Conservation (phyloP, 2,329 filamentous ascomycete species). For the Cephalotrichum gorgonifer region DNA sequence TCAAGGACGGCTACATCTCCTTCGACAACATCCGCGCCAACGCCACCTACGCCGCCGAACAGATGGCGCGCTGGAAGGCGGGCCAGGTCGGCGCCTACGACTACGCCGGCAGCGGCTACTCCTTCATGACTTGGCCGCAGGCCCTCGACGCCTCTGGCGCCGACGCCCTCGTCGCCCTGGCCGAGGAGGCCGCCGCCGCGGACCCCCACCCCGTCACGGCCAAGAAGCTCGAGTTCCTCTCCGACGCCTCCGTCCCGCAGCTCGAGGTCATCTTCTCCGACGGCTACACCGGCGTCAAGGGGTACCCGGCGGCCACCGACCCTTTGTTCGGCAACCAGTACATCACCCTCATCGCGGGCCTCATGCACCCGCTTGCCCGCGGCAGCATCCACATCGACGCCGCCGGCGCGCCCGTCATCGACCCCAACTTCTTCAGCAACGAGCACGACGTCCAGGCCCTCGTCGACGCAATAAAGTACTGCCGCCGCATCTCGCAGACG, state of each 20-base stretch:
- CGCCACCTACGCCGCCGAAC: conserved; percentile 10
- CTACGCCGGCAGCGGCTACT: conserved; percentile 25
- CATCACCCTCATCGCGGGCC: conserved; percentile 41
- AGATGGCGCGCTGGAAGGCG: not conserved
- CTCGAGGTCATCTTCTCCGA: conserved; percentile 19
- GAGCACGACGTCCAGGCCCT: conserved; percentile 14
- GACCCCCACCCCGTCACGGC: conserved; percentile 24
- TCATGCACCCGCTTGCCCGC: conserved; percentile 51
- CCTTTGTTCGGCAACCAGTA: conserved; percentile 21
- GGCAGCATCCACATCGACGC: conserved; percentile 46
- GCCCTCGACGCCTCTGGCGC: conserved; percentile 20
- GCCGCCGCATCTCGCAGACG: conserved; percentile 18
- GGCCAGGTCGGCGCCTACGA: conserved; percentile 24
- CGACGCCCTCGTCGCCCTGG: conserved; percentile 17
- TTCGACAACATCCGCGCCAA: conserved; percentile 19
- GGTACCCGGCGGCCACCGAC: conserved; percentile 14
- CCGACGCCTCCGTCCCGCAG: conserved; percentile 14
- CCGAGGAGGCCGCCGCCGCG: conserved; percentile 21
- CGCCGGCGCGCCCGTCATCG: conserved; percentile 24
- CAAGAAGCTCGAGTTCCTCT: conserved; percentile 28
- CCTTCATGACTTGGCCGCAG: conserved; percentile 30
- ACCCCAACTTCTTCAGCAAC: conserved; percentile 8
- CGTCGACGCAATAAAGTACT: conserved; percentile 19
- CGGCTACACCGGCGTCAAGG: conserved; percentile 16
- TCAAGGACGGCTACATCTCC: conserved; percentile 19